These are phyloP conservation scores for Diaporthe ampelina DNA, from an alignment of 2,329 filamentous ascomycete genomes.

Conservation along the genomic window DNA sequence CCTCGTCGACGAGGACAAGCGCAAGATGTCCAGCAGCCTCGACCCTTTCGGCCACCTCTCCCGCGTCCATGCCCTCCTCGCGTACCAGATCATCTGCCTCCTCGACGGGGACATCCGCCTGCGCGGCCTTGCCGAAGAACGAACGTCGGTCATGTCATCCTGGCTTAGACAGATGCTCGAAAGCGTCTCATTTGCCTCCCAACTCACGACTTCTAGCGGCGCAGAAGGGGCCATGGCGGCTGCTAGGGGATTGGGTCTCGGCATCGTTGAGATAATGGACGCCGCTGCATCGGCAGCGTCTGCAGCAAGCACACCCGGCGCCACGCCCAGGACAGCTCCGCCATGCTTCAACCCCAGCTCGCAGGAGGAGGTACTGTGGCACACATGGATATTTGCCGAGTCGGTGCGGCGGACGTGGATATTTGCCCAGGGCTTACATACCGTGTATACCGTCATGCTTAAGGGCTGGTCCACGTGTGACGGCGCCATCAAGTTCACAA, in stretches of 20 bases:
- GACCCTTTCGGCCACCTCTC: conserved; percentile 32
- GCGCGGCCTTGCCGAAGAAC: conserved; percentile 32
- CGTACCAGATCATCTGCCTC: conserved; percentile 36
- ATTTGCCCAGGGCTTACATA: not conserved
- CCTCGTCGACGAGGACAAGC: conserved; percentile 18
- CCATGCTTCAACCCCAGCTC: not conserved
- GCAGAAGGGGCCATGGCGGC: not conserved
- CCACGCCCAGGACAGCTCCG: not conserved
- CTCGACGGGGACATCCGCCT: conserved; percentile 37
- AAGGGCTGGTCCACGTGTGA: conserved; percentile 14
- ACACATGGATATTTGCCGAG: conserved; percentile 36
- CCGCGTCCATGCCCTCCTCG: conserved; percentile 28
- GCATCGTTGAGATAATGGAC: conserved; percentile 19
- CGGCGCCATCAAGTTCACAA: conserved; percentile 19
- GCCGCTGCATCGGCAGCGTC: not conserved
- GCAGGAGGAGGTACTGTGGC: conserved; percentile 36
- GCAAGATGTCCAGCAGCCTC: conserved; percentile 28
- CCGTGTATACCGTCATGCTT: conserved; percentile 16
- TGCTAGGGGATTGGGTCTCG: not conserved
- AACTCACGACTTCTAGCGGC: not conserved
- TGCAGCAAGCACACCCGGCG: not conserved
- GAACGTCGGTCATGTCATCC: not conserved
- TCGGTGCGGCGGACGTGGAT: conserved; percentile 37
- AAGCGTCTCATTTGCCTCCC: conserved; percentile 37
- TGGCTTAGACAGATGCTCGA: conserved; percentile 43